These are phyloP conservation scores for Arabis alpina DNA, from an alignment of 345 rosid species.

Conservation along the genomic window DNA sequence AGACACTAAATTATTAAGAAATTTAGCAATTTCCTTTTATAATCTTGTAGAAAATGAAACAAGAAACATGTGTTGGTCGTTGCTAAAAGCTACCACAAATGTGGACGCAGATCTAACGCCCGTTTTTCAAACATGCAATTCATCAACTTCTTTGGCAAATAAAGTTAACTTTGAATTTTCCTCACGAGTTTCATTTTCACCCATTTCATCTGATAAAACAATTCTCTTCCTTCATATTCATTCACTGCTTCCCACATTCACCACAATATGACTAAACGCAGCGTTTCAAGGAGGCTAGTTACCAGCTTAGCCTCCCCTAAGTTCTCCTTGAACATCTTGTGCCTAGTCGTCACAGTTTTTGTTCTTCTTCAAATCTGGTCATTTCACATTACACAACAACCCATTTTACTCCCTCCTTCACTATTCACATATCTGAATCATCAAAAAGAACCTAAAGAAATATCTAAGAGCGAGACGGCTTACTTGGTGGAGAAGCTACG, in stretches of 20 bases:
- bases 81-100: background rate
- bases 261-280: conserved; percentile 9
- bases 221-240: conserved; percentile 9
- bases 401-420: conserved; percentile 29
- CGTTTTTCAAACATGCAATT: conserved; percentile 19
- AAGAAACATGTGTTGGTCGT: conserved; percentile 23
- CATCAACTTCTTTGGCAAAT: conserved; percentile 28
- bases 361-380: conserved; percentile 39
- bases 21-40: background rate
- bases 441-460: background rate
- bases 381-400: conserved; percentile 27
- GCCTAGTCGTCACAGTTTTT: conserved; percentile 28
- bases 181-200: conserved; percentile 34
- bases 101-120: conserved; percentile 4
- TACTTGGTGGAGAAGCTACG: conserved; percentile 49
- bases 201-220: conserved; percentile 11
- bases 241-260: background rate
- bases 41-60: conserved; percentile 3
- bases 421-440: conserved; percentile 24
- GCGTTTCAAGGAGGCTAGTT: conserved; percentile 14
- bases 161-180: conserved; percentile 7
- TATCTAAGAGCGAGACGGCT: conserved; percentile 9
- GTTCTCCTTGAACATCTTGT: conserved; percentile 24
- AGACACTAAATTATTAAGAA: background rate
- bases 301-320: conserved; percentile 22